These are phyloP conservation scores for Verticillium alfalfae DNA, from an alignment of 2,329 filamentous ascomycete genomes.

Conservation along the genomic window DNA sequence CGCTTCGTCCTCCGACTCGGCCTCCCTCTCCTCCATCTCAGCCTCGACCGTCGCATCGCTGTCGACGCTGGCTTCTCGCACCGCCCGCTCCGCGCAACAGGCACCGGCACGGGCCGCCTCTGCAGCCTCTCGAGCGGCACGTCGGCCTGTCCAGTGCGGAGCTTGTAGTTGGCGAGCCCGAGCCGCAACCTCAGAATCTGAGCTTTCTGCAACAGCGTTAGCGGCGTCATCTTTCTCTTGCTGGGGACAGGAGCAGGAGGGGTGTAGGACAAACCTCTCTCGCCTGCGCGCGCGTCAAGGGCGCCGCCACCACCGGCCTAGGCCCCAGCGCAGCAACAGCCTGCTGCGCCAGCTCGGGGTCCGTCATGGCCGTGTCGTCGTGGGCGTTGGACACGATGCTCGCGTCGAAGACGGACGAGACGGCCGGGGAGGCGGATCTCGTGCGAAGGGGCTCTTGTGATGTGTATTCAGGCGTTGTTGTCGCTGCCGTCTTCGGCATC, in stretches of 20 bases:
- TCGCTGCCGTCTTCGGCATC: neutral
- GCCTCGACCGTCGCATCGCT: slow-evolving; percentile 3
- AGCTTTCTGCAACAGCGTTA: slow-evolving; percentile 43
- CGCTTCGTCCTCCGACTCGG: slow-evolving; percentile 3
- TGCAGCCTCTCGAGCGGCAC: slow-evolving; percentile 59
- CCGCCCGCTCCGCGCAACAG: neutral
- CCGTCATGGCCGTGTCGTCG: slow-evolving; percentile 38
- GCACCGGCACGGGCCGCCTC: slow-evolving; percentile 22
- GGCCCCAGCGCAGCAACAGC: slow-evolving; percentile 12
- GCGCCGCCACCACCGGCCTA: slow-evolving; percentile 5
- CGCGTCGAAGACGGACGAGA: slow-evolving; percentile 45
- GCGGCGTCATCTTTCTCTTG: neutral
- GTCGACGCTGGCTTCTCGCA: neutral
- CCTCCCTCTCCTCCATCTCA: neutral
- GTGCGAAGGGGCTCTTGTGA: neutral
- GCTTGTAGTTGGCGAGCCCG: slow-evolving; percentile 67
- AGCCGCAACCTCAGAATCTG: slow-evolving; percentile 65
- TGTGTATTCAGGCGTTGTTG: neutral
- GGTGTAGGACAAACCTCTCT: slow-evolving; percentile 34
- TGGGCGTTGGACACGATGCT: slow-evolving; percentile 34
- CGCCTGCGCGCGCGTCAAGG: slow-evolving; percentile 46
- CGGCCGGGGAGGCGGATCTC: slow-evolving; percentile 23
- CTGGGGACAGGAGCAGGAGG: too few relatives aligned
- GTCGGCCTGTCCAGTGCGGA: slow-evolving; percentile 65
- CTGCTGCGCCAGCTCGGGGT: slow-evolving; percentile 31